phyloP scores from a whole-genome alignment of 805 yeast species.

The Ogataea allantospora region DNA sequence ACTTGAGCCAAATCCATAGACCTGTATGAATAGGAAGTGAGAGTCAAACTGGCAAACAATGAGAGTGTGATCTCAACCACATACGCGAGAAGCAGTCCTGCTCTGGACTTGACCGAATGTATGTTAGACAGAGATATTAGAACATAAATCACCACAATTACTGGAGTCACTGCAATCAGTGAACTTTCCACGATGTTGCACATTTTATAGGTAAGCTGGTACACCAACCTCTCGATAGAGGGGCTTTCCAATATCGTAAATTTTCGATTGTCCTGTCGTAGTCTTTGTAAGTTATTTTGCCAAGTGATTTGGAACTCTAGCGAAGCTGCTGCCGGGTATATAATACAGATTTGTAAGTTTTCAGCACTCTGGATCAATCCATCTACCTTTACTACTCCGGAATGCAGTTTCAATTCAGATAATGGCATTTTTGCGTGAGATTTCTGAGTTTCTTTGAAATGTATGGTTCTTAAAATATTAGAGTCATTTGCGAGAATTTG shows the following conservation, averaged over 20 bases:
- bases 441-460: slow-evolving; percentile 25
- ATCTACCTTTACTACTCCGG: slow-evolving; percentile 41
- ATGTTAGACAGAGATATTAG: slow-evolving; percentile 40
- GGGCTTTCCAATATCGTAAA: slow-evolving; percentile 6
- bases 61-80: slow-evolving; percentile 40
- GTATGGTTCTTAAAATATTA: slow-evolving; percentile 40
- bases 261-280: slow-evolving; percentile 13
- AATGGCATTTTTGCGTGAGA: slow-evolving; percentile 26
- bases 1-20: slow-evolving; percentile 36
- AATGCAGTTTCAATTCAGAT: slow-evolving; percentile 31
- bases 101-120: slow-evolving; percentile 43
- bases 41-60: slow-evolving; percentile 41
- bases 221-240: slow-evolving; percentile 14
- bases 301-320: slow-evolving; percentile 28
- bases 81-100: slow-evolving; percentile 46
- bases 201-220: slow-evolving; percentile 13
- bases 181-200: slow-evolving; percentile 23
- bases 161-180: slow-evolving; percentile 16
- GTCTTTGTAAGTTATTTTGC: slow-evolving; percentile 30
- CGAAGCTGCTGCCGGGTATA: slow-evolving; percentile 23
- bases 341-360: slow-evolving; percentile 36
- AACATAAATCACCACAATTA: slow-evolving; percentile 25
- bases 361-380: slow-evolving; percentile 43
- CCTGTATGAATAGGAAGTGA: slow-evolving; percentile 38
- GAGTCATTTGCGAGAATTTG: slow-evolving; percentile 32